These are phyloP conservation scores for Teratosphaeria destructans DNA, from an alignment of 2,329 filamentous ascomycete genomes.

Conservation along the genomic window DNA sequence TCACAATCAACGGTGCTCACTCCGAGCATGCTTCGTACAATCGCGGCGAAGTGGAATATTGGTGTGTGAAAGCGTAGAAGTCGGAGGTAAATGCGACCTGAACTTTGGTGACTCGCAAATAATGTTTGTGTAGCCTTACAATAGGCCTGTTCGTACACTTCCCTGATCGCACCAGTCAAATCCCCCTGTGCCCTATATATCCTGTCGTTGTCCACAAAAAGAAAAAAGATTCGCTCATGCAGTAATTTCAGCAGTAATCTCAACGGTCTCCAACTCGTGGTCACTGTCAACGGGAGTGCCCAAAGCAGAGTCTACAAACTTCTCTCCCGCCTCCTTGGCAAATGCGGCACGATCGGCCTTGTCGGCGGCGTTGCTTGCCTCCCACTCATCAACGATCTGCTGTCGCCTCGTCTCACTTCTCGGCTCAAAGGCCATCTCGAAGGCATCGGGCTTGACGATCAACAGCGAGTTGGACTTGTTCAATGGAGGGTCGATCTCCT, in stretches of 20 bases:
- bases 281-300: neutral
- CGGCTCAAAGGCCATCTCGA: constrained; percentile 45
- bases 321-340: constrained; percentile 8
- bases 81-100: too few species aligned
- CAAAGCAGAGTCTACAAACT: neutral
- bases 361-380: constrained; percentile 28
- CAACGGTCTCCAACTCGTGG: constrained; percentile 2
- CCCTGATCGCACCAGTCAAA: too few species aligned
- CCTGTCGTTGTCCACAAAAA: neutral
- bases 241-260: neutral
- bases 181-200: too few species aligned
- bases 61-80: too few species aligned
- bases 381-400: constrained; percentile 31
- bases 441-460: constrained; percentile 48
- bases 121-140: too few species aligned
- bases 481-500: constrained; percentile 27
- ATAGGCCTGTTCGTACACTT: too few species aligned
- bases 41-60: too few species aligned
- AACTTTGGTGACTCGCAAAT: too few species aligned
- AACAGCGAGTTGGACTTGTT: constrained; percentile 46
- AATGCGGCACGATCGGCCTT: constrained; percentile 27
- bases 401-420: constrained; percentile 32
- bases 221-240: neutral
- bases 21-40: too few species aligned
- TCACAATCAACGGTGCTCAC: too few species aligned